Percentiles rank a stretch among this genome's conserved stretches.
Evolutionary conservation across 2,329 filamentous ascomycete genomes (phyloP).

Genomic region (Aspergillus bombycis): DNA sequence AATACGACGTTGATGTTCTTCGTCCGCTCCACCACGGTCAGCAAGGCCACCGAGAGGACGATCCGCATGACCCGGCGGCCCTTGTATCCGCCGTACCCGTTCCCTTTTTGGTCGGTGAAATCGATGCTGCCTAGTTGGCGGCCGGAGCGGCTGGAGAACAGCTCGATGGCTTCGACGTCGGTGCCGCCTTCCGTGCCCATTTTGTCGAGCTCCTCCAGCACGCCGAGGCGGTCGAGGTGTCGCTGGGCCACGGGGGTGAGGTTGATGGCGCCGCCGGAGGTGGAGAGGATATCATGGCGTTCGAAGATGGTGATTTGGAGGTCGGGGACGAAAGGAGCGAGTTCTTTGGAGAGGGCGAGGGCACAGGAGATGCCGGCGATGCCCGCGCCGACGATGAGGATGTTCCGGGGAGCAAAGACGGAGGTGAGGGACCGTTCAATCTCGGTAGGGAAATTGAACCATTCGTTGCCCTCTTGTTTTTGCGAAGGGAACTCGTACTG

Average conservation of each 20-base stretch:
- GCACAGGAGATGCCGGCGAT: slow-evolving; percentile 40
- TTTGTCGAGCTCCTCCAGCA: slow-evolving; percentile 41
- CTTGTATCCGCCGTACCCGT: slow-evolving; percentile 45
- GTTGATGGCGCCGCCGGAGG: slow-evolving; percentile 49
- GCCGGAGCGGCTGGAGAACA: slow-evolving; percentile 46
- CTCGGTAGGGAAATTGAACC: slow-evolving; percentile 7
- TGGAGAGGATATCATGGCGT: slow-evolving; percentile 44
- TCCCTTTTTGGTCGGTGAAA: slow-evolving; percentile 40
- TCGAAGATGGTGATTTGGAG: slow-evolving; percentile 45
- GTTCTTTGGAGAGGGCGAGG: slow-evolving; percentile 35
- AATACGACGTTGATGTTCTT: slow-evolving; percentile 45
- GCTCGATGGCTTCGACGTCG: slow-evolving; percentile 45
- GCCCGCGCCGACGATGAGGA: slow-evolving; percentile 39
- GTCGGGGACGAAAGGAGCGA: slow-evolving; percentile 36
- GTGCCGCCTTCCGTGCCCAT: slow-evolving; percentile 44
- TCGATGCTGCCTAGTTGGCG: slow-evolving; percentile 41
- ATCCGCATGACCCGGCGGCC: slow-evolving; percentile 47
- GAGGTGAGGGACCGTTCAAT: slow-evolving; percentile 14
- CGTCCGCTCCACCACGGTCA: slow-evolving; percentile 40
- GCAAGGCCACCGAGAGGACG: slow-evolving; percentile 45
- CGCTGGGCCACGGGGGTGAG: slow-evolving; percentile 49
- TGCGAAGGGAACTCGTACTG: slow-evolving; percentile 10
- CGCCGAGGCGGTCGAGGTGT: slow-evolving; percentile 46
- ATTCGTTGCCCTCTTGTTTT: slow-evolving; percentile 12
- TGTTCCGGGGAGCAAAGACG: slow-evolving; percentile 24